Evolutionary conservation across 106 monocot genomes (phyloP).

Genomic region (Amphibolis antarctica): DNA sequence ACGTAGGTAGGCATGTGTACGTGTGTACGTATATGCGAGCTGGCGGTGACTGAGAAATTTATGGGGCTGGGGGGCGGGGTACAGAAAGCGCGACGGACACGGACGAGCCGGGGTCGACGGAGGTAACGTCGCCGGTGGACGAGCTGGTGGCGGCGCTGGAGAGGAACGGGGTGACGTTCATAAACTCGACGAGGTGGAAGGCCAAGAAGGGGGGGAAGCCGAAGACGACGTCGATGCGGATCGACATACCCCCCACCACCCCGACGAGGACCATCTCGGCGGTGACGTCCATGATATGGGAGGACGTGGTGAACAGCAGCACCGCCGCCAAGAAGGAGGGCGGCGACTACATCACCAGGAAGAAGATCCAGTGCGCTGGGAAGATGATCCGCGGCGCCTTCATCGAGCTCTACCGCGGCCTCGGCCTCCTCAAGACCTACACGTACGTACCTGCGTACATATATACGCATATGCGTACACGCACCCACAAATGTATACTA

Average conservation of each 20-base stretch:
- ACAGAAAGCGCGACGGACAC: slow-evolving; percentile 15
- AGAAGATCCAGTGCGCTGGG: slow-evolving; percentile 89
- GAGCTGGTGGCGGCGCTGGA: slow-evolving; percentile 81
- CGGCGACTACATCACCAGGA: slow-evolving; percentile 40
- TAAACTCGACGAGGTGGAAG: slow-evolving; percentile 42
- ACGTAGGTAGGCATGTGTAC: not conserved
- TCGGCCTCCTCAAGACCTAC: slow-evolving; percentile 77
- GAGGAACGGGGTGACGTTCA: slow-evolving; percentile 70
- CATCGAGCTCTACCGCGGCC: slow-evolving; percentile 73
- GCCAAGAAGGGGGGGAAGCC: slow-evolving; percentile 66
- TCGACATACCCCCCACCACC: slow-evolving; percentile 76
- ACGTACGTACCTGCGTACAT: too few relatives aligned
- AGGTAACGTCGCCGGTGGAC: slow-evolving; percentile 23
- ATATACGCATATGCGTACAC: too few relatives aligned
- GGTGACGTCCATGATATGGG: slow-evolving; percentile 65
- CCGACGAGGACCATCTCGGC: slow-evolving; percentile 53
- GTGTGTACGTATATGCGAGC: too few relatives aligned
- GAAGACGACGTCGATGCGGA: slow-evolving; percentile 53
- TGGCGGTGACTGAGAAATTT: too few relatives aligned
- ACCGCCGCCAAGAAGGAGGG: slow-evolving; percentile 44
- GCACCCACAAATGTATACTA: too few relatives aligned
- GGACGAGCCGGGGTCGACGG: slow-evolving; percentile 11
- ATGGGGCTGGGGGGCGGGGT: too few relatives aligned
- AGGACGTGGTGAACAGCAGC: slow-evolving; percentile 56
- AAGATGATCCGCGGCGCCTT: slow-evolving; percentile 85